phyloP scores from a whole-genome alignment of 306 rosid genomes.

The Myrica gale region DNA sequence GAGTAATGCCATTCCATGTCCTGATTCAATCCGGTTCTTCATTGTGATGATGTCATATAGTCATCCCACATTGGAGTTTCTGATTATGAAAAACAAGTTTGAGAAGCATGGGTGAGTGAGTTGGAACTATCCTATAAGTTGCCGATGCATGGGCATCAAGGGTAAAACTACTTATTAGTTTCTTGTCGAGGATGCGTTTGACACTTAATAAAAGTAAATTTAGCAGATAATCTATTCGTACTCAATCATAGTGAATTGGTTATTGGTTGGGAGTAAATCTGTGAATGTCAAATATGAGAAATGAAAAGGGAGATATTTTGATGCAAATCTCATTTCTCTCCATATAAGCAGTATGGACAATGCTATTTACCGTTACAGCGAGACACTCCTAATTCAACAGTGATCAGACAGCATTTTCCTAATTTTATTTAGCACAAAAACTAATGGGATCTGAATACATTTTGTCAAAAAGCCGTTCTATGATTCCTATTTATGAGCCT shows the following conservation, averaged over 20 bases:
- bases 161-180: not conserved
- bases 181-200: not conserved
- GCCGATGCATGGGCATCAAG: not conserved
- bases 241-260: not conserved
- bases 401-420: not conserved
- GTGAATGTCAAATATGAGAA: not conserved
- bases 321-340: not conserved
- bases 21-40: not conserved
- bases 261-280: not conserved
- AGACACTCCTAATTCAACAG: not conserved
- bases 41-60: not conserved
- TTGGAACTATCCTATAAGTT: not conserved
- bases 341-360: not conserved
- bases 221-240: not conserved
- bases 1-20: not conserved
- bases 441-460: slow-evolving; percentile 10
- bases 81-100: not conserved
- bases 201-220: not conserved
- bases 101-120: not conserved
- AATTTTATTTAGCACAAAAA: slow-evolving; percentile 16
- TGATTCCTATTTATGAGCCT: slow-evolving; percentile 16
- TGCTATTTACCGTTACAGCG: not conserved
- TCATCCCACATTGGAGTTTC: not conserved
- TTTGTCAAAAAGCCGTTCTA: slow-evolving; percentile 17
- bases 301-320: not conserved